Evolutionary conservation across 768 basidiomycete genomes (phyloP), one percentile per base, ranked within the genome.

Genomic region (Rhizopogon vesiculosus): DNA sequence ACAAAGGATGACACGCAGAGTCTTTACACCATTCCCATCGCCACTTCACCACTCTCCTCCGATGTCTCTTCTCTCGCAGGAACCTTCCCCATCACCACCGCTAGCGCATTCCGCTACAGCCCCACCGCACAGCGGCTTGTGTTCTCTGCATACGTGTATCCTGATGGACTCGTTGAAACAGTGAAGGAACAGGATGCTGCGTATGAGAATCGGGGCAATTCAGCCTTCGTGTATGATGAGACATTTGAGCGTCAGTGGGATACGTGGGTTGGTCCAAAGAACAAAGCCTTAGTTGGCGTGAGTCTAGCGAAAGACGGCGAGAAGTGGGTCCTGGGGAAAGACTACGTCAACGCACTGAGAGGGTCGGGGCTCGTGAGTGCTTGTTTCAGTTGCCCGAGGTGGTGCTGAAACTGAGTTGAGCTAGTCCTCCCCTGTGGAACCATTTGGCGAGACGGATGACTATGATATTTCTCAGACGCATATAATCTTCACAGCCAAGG

Each of bases 401-500:
- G 33, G 35, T 9, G 13, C 13, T 35, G 9, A 38, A 49, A 22
- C 8, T 38, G 13, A 48, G 16, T 8, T 19, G 35, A 12, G 29
- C 50, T 45, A 91, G 89, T 77, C 81, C 65, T 69, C 77, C 18
- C 92, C 91, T 16, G 87, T 93, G 43, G 88, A 91, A 64, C 90
- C 93, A 7, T 93, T 94, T 61, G 93, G 92, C n/a, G 89, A 84
- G 43, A 79, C 82, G 1, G 85, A 87, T 57, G 87, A 94, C 72
- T 91, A 90, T 64, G 86, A 90, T 65, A 78, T 91, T 29, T 89
- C 87, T 5, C 66, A 73, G 2, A 75, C 76, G 10, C 78, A 86
- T 55, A 80, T 98, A 53, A 78, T 92, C 38, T 90, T 96, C 66
- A 92, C 92, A 5, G 78, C 93, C 51, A 94, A 95, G 65, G 91